Conservation (phyloP, 1,284 basidiomycete species). For the Moniliella sp. region DNA sequence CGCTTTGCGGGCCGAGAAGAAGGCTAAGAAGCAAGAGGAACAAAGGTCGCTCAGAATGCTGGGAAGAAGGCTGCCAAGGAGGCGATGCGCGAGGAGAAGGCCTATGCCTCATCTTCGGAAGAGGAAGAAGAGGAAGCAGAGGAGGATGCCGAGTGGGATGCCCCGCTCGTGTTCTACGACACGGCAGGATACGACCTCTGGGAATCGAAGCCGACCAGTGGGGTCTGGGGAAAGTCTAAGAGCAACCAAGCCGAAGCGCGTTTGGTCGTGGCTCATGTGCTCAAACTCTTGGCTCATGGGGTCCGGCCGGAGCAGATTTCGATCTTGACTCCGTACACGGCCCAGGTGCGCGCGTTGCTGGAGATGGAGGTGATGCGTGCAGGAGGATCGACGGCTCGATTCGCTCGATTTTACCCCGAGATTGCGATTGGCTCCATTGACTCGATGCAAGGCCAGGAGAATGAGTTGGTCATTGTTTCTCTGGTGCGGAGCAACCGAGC, state of each 20-base stretch:
- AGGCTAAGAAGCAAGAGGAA: neutral
- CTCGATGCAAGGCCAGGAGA: constrained; percentile 27
- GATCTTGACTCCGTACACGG: constrained; percentile 60
- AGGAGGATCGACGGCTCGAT: constrained; percentile 56
- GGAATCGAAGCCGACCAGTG: too few relatives aligned
- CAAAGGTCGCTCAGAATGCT: neutral
- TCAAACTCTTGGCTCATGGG: constrained; percentile 51
- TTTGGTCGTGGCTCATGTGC: constrained; percentile 60
- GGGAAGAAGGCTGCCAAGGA: constrained; percentile 2
- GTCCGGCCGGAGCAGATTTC: constrained; percentile 57
- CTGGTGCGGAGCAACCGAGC: constrained; percentile 20
- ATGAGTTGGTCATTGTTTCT: constrained; percentile 22
- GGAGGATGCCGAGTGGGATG: too few relatives aligned
- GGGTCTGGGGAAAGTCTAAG: too few relatives aligned
- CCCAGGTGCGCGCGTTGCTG: constrained; percentile 34
- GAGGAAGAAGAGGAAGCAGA: neutral
- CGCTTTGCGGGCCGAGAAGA: too few relatives aligned
- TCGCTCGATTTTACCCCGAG: constrained; percentile 23
- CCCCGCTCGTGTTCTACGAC: constrained; percentile 70
- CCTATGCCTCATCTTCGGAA: too few relatives aligned
- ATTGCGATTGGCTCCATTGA: constrained; percentile 23
- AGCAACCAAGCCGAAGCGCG: constrained; percentile 1
- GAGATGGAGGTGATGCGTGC: too few relatives aligned
- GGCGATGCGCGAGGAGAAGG: neutral
- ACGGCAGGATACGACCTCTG: constrained; percentile 32